phyloP scores from a whole-genome alignment of 2,329 filamentous ascomycete genomes.

The Sclerotinia subarctica region DNA sequence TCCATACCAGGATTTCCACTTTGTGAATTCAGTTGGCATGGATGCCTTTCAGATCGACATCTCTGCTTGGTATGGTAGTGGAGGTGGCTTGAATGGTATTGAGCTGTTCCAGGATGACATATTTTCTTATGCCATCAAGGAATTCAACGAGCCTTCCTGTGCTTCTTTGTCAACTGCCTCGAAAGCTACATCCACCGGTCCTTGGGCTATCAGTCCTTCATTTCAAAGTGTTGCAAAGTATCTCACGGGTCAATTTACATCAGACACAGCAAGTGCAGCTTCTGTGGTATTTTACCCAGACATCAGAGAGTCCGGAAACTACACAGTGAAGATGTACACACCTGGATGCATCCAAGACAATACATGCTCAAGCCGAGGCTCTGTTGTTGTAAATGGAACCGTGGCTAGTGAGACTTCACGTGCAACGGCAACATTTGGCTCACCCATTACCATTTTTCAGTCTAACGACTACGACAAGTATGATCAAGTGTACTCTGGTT shows the following conservation, averaged over 20 bases:
- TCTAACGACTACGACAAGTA: slow-evolving; percentile 98
- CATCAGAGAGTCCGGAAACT: slow-evolving; percentile 85
- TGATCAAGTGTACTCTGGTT: slow-evolving; percentile 84
- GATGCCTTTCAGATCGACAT: slow-evolving; percentile 81
- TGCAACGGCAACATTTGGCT: slow-evolving; percentile 46
- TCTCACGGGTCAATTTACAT: slow-evolving; percentile 63
- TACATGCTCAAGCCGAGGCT: slow-evolving; percentile 72
- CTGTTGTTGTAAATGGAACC: slow-evolving; percentile 74
- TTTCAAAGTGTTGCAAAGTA: slow-evolving; percentile 71
- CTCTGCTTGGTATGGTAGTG: slow-evolving; percentile 79
- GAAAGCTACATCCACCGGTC: slow-evolving; percentile 64
- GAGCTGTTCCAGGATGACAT: slow-evolving; percentile 85
- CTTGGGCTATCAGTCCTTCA: slow-evolving; percentile 70
- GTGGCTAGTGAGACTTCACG: slow-evolving; percentile 53
- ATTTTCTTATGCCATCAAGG: slow-evolving; percentile 76
- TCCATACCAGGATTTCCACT: slow-evolving; percentile 82
- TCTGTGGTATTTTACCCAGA: slow-evolving; percentile 79
- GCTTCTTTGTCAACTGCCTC: slow-evolving; percentile 63
- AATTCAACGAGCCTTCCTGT: slow-evolving; percentile 87
- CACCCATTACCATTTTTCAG: slow-evolving; percentile 65
- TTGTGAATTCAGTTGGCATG: slow-evolving; percentile 88
- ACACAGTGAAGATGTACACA: slow-evolving; percentile 86
- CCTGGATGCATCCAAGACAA: slow-evolving; percentile 82
- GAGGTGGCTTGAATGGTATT: slow-evolving; percentile 81
- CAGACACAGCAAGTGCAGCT: slow-evolving; percentile 49